A percentile compares a stretch with the other conserved stretches of the same genome.
Conservation (phyloP, 2,329 filamentous ascomycete genomes). For the Magnaporthiopsis incrustans region DNA sequence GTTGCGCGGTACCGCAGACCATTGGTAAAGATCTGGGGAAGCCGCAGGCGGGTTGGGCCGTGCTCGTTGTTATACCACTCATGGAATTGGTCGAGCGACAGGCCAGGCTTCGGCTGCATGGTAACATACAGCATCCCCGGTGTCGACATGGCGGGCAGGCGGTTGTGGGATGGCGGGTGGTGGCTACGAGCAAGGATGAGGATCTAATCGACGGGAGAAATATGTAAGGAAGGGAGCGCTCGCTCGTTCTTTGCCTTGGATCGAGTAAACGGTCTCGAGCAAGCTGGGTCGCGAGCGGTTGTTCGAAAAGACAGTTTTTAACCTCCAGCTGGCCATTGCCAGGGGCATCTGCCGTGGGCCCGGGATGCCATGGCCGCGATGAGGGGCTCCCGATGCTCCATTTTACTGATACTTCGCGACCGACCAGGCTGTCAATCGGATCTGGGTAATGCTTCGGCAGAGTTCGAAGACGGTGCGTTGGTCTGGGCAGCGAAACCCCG, state of each 20-base stretch:
- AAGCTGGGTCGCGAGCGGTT: background rate
- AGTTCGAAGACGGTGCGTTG: background rate
- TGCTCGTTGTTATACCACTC: constrained; percentile 96
- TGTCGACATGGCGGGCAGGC: constrained; percentile 18
- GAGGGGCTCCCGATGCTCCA: background rate
- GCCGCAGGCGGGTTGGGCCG: constrained; percentile 68
- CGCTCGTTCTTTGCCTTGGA: background rate
- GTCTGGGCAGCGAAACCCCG: background rate
- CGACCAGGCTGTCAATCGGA: background rate
- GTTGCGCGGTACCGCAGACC: constrained; percentile 70
- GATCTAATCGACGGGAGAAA: background rate
- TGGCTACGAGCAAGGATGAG: background rate
- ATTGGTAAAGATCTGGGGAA: constrained; percentile 65
- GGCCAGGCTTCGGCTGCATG: constrained; percentile 66
- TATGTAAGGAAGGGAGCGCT: background rate
- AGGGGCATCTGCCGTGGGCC: no score
- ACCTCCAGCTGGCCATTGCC: background rate
- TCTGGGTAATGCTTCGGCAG: background rate
- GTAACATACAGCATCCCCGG: constrained; percentile 76
- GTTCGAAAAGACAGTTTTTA: background rate
- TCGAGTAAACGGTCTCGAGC: background rate
- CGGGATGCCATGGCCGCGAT: background rate
- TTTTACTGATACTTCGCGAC: background rate
- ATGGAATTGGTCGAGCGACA: constrained; percentile 66
- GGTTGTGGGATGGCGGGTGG: background rate